These are phyloP conservation scores for Knufia petricola DNA, from an alignment of 2,329 filamentous ascomycete species.

Conservation along the genomic window DNA sequence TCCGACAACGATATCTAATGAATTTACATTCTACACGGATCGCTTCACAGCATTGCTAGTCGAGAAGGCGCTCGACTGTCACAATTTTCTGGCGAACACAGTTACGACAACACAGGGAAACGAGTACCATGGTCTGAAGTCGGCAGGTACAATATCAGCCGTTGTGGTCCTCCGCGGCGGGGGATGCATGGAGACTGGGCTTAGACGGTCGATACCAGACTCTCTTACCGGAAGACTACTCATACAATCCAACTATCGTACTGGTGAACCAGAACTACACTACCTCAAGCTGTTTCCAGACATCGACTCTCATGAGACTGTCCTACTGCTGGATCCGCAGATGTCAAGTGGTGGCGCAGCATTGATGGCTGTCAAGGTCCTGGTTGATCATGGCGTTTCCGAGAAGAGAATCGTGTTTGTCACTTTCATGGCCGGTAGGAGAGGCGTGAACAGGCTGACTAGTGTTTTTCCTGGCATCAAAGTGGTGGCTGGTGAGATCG, in stretches of 20 bases:
- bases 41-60: constrained; percentile 74
- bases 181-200: constrained; percentile 74
- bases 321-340: constrained; percentile 82
- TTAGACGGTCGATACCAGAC: constrained; percentile 85
- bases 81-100: constrained; percentile 54
- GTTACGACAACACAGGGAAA: constrained; percentile 63
- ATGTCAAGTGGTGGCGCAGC: constrained; percentile 82
- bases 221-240: constrained; percentile 80
- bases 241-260: constrained; percentile 78
- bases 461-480: constrained; percentile 82
- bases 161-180: constrained; percentile 84
- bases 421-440: constrained; percentile 78
- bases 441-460: constrained; percentile 73
- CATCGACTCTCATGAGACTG: constrained; percentile 64
- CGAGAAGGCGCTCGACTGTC: constrained; percentile 68
- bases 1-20: constrained; percentile 66
- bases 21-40: constrained; percentile 98
- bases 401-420: constrained; percentile 83
- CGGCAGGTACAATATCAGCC: constrained; percentile 67
- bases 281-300: constrained; percentile 71
- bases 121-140: constrained; percentile 60
- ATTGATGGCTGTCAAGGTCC: constrained; percentile 91
- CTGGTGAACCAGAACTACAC: constrained; percentile 85
- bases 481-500: constrained; percentile 74
- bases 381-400: constrained; percentile 84